A percentile compares a stretch with the other conserved stretches of the same genome.
Conservation (phyloP, 495 filamentous ascomycete species). For the Penicillium ucsense region DNA sequence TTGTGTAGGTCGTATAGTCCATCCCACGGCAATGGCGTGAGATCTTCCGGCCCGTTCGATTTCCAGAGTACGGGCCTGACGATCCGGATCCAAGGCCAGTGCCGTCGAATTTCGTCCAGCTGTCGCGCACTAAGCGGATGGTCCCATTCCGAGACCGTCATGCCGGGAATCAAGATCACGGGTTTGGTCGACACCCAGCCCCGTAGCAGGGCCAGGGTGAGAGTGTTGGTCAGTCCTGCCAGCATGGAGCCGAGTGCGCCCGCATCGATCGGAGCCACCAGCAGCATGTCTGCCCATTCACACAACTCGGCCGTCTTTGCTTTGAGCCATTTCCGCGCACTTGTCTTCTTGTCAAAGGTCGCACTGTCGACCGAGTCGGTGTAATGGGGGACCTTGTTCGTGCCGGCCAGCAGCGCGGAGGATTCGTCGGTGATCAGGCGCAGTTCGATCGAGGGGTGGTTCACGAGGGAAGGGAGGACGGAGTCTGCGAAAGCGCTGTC, state of each 20-base stretch:
- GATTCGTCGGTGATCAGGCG: slow-evolving; percentile 40
- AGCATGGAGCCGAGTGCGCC: slow-evolving; percentile 76
- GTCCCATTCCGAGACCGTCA: slow-evolving; percentile 77
- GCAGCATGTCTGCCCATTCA: slow-evolving; percentile 78
- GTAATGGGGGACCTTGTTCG: slow-evolving; percentile 38
- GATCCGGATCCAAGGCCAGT: slow-evolving; percentile 75
- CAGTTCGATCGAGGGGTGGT: slow-evolving; percentile 33
- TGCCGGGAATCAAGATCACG: slow-evolving; percentile 70
- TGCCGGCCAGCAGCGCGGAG: slow-evolving; percentile 32
- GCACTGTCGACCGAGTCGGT: slow-evolving; percentile 39
- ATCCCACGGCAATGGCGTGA: slow-evolving; percentile 51
- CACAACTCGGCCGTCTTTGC: slow-evolving; percentile 60
- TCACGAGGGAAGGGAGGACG: slow-evolving; percentile 30
- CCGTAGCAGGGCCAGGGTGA: slow-evolving; percentile 63
- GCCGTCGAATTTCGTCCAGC: slow-evolving; percentile 64
- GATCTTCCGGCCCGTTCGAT: slow-evolving; percentile 44
- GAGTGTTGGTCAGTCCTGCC: slow-evolving; percentile 62
- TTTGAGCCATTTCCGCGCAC: slow-evolving; percentile 37
- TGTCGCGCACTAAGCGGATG: slow-evolving; percentile 78
- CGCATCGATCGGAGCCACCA: slow-evolving; percentile 76
- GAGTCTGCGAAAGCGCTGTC: slow-evolving; percentile 36
- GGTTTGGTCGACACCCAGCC: slow-evolving; percentile 80
- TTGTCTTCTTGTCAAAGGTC: slow-evolving; percentile 38
- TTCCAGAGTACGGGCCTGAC: slow-evolving; percentile 64
- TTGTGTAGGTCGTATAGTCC: slow-evolving; percentile 54